A percentile compares a stretch with the other conserved stretches of the same genome.
phyloP scores from a whole-genome alignment of 1,139 yeast genomes.

The Saccharomyces hybrid region DNA sequence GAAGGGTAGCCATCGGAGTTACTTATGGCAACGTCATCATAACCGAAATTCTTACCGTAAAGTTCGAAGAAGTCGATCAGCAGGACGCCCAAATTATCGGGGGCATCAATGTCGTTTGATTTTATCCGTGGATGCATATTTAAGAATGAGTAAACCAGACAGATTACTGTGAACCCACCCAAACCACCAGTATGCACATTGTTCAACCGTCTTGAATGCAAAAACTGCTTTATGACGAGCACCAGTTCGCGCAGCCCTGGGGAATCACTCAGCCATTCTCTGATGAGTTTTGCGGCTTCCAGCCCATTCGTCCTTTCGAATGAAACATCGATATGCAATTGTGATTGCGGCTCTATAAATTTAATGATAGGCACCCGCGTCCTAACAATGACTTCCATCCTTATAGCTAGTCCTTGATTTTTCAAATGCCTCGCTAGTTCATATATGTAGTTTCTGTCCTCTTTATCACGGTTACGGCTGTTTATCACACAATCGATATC shows the following conservation, averaged over 20 bases:
- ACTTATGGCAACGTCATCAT: constrained; percentile 66
- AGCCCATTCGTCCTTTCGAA: constrained; percentile 85
- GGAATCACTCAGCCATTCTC: constrained; percentile 63
- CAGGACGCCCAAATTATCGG: constrained; percentile 77
- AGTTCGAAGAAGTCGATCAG: constrained; percentile 89
- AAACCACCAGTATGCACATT: constrained; percentile 95
- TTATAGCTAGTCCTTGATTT: constrained; percentile 53
- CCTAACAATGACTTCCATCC: constrained; percentile 79
- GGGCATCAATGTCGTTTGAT: constrained; percentile 57
- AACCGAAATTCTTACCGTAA: constrained; percentile 89
- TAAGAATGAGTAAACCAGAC: constrained; percentile 77
- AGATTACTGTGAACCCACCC: constrained; percentile 90
- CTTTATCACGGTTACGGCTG: constrained; percentile 59
- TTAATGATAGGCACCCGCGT: constrained; percentile 96
- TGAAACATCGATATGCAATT: constrained; percentile 80
- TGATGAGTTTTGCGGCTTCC: constrained; percentile 72
- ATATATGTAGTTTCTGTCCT: constrained; percentile 59
- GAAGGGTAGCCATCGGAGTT: constrained; percentile 46
- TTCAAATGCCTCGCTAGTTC: constrained; percentile 68
- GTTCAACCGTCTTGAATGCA: constrained; percentile 70
- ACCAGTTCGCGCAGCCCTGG: constrained; percentile 85
- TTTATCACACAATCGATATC: constrained; percentile 92
- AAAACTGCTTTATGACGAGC: constrained; percentile 76
- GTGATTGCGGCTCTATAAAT: constrained; percentile 67
- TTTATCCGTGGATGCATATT: constrained; percentile 71